Evolutionary conservation across 805 yeast genomes (phyloP).

Genomic region (Yarrowia deformans): DNA sequence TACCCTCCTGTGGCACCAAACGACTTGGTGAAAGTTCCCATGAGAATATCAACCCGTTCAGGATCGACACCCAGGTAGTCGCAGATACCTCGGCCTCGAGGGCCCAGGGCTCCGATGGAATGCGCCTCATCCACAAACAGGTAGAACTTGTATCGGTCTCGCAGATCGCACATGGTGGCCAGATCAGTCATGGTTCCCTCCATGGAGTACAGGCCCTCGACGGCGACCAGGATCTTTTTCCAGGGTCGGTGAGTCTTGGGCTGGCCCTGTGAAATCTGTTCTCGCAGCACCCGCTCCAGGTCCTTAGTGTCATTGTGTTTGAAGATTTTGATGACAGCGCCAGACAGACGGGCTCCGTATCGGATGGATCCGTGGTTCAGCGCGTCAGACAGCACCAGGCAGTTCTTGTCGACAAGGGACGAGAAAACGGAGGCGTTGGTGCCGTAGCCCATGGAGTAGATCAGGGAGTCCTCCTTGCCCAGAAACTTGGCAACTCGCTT

Average conservation of each 20-base stretch:
- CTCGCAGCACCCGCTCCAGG: conserved; percentile 78
- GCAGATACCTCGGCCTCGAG: conserved; percentile 91
- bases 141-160: conserved; percentile 85
- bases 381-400: conserved; percentile 91
- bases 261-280: conserved; percentile 91
- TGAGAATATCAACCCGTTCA: conserved; percentile 76
- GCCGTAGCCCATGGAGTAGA: conserved; percentile 94
- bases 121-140: conserved; percentile 97
- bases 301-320: conserved; percentile 88
- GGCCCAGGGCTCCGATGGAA: conserved; percentile 98
- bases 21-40: conserved; percentile 98
- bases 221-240: conserved; percentile 77
- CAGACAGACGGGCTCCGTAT: conserved; percentile 90
- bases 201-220: conserved; percentile 86
- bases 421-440: conserved; percentile 90
- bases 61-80: conserved; percentile 89
- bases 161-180: conserved; percentile 74
- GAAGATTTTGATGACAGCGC: conserved; percentile 90
- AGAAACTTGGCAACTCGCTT: conserved; percentile 78
- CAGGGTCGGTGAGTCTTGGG: conserved; percentile 96
- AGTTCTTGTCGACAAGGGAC: conserved; percentile 82
- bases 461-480: conserved; percentile 86
- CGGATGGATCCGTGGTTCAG: conserved; percentile 95
- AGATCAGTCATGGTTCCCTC: conserved; percentile 83
- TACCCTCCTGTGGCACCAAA: conserved; percentile 99